These are phyloP conservation scores for Phytophthora macrochlamydospora DNA, from an alignment of 352 stramenopile species.

Conservation along the genomic window DNA sequence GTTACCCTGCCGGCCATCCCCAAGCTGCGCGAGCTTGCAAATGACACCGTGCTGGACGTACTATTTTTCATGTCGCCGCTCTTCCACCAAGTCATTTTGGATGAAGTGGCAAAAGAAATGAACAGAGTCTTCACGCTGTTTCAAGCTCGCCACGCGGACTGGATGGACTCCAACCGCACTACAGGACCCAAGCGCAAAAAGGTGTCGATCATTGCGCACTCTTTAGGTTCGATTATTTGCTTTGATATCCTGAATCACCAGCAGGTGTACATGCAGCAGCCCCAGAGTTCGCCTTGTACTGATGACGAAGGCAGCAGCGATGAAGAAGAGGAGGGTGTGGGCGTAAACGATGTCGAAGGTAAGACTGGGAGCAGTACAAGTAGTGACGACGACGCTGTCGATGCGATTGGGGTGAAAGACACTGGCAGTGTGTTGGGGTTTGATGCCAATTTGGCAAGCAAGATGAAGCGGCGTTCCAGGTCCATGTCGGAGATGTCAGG, in stretches of 20 bases:
- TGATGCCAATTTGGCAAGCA: constrained; percentile 31
- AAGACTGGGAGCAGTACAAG: constrained; percentile 22
- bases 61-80: constrained; percentile 93
- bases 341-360: constrained; percentile 21
- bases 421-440: constrained; percentile 33
- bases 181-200: constrained; percentile 55
- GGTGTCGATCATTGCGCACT: constrained; percentile 89
- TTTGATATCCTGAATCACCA: constrained; percentile 92
- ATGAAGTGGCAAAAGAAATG: constrained; percentile 92
- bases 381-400: constrained; percentile 17
- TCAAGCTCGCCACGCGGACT: constrained; percentile 60
- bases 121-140: constrained; percentile 89
- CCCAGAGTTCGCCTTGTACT: constrained; percentile 29
- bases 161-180: constrained; percentile 26
- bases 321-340: constrained; percentile 32
- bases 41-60: constrained; percentile 93
- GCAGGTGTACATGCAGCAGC: constrained; percentile 43
- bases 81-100: constrained; percentile 92
- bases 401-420: constrained; percentile 14
- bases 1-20: constrained; percentile 89
- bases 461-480: constrained; percentile 41
- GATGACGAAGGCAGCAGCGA: constrained; percentile 44
- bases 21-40: constrained; percentile 91
- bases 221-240: constrained; percentile 90
- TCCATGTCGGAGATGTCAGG: constrained; percentile 49